These are phyloP conservation scores for Amanita muscaria DNA, from an alignment of 768 basidiomycete species.

Conservation along the genomic window DNA sequence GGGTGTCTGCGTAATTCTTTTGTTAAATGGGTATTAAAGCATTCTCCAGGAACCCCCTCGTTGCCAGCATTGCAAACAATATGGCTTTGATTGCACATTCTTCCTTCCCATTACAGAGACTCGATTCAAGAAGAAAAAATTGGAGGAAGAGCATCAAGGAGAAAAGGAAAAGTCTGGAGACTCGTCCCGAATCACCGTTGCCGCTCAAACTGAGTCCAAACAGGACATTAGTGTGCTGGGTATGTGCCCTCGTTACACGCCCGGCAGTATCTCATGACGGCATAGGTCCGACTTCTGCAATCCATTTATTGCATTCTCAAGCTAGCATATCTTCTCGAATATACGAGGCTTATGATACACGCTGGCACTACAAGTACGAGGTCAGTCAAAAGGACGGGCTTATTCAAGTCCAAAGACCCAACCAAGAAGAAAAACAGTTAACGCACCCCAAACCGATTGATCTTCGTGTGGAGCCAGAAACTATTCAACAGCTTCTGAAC, in stretches of 20 bases:
- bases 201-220: constrained; percentile 38
- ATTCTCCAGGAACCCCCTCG: constrained; percentile 51
- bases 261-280: constrained; percentile 33
- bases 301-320: constrained; percentile 86
- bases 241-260: constrained; percentile 23
- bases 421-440: constrained; percentile 44
- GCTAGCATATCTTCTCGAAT: constrained; percentile 75
- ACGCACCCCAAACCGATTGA: constrained; percentile 56
- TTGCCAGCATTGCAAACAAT: constrained; percentile 94
- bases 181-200: constrained; percentile 22
- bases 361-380: constrained; percentile 85
- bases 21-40: constrained; percentile 1
- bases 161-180: constrained; percentile 25
- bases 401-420: constrained; percentile 68
- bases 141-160: constrained; percentile 54
- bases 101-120: constrained; percentile 98
- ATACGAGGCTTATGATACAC: constrained; percentile 81
- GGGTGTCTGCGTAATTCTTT: constrained; percentile 1
- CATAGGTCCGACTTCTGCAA: constrained; percentile 78
- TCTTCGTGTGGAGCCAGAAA: constrained; percentile 65
- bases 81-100: constrained; percentile 90
- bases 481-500: constrained; percentile 79
- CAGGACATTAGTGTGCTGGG: constrained; percentile 59
- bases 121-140: constrained; percentile 93
- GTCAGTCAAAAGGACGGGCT: constrained; percentile 82